Evolutionary conservation across 768 basidiomycete genomes (phyloP), one percentile per base, ranked within the genome.

Genomic region (Cystofilobasidium bisporidii): DNA sequence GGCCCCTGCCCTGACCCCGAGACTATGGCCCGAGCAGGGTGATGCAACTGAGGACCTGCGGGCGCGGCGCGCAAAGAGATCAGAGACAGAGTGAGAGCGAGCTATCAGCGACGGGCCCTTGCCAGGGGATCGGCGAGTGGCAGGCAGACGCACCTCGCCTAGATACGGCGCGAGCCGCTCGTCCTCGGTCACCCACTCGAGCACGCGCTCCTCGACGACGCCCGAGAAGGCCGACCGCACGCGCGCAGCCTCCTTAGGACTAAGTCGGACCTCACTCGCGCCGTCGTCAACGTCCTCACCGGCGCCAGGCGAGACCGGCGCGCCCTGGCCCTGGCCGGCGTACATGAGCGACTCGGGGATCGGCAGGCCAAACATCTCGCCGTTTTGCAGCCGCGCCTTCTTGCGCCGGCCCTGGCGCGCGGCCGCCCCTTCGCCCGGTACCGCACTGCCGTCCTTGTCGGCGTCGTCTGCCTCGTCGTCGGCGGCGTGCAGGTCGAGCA

Each of bases 351-450:
- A 56, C 26, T 59, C 68, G 20, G 68, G 68, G 41, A 69, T 69
- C 47, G 68, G 68, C 63, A 69, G 40, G 28, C 68, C 68, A 55
- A 69, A 69, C 45, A 69, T 50, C 48, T 69, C 68, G 33, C 68
- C 68, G 24, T 57, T 50, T 40, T 36, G 6, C 4, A 68, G 33
- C 30, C 53, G 50, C 6, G 30, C 65, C 65, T 15, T 48, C 58
- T 24, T 60, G 43, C 24, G 43, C 33, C 65, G 22, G 18, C 32
- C 48, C 36, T 43, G 28, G 33, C 33, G 24, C 22, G 14, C 41
- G 24, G 11, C 38, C n/a, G 3, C 28, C 2, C n/a, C 30, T 4
- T 33, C 30, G 24, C 30, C 56, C 4, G 5, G n/a, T 22, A 3
- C 38, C 28, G 17, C 56, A 3, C 26, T 17, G 18, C 20, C 43